These are phyloP conservation scores for Penicillium simplicissimum DNA, from an alignment of 495 filamentous ascomycete species.

Conservation along the genomic window DNA sequence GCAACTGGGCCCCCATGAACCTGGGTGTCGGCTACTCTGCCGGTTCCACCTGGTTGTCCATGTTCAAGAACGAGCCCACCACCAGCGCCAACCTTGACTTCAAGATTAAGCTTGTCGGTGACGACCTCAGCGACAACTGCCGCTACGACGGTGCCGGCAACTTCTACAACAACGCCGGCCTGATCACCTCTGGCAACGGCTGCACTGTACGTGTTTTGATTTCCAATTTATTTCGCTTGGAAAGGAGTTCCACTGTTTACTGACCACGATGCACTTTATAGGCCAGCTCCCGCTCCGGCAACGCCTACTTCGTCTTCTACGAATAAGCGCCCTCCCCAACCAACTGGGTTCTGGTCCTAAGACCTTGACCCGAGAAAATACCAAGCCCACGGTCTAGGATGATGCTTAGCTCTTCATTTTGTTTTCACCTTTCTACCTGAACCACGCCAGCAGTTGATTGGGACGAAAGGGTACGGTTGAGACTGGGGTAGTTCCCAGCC, in stretches of 20 bases:
- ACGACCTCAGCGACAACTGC: conserved; percentile 67
- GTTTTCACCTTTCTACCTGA: conserved; percentile 3
- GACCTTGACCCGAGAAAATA: conserved; percentile 4
- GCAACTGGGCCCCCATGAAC: conserved; percentile 91
- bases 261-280: conserved; percentile 23
- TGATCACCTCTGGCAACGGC: conserved; percentile 50
- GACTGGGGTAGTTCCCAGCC: conserved; percentile 12
- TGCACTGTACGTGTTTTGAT: conserved; percentile 67
- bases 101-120: conserved; percentile 69
- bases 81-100: conserved; percentile 64
- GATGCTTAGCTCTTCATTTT: conserved; percentile 19
- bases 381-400: conserved; percentile 11
- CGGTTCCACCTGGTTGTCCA: conserved; percentile 73
- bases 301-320: conserved; percentile 49
- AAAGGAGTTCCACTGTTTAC: background rate
- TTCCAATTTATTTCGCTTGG: background rate
- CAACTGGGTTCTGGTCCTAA: background rate
- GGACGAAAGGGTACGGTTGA: background rate
- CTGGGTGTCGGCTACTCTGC: conserved; percentile 73
- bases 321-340: conserved; percentile 20
- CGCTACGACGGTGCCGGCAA: conserved; percentile 62
- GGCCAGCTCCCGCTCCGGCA: conserved; percentile 49
- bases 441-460: conserved; percentile 7
- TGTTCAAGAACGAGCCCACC: conserved; percentile 73
- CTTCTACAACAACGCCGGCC: conserved; percentile 45